These are phyloP conservation scores for Platanus orientalis DNA, from an alignment of 164 flowering plant genomes.

Conservation along the genomic window DNA sequence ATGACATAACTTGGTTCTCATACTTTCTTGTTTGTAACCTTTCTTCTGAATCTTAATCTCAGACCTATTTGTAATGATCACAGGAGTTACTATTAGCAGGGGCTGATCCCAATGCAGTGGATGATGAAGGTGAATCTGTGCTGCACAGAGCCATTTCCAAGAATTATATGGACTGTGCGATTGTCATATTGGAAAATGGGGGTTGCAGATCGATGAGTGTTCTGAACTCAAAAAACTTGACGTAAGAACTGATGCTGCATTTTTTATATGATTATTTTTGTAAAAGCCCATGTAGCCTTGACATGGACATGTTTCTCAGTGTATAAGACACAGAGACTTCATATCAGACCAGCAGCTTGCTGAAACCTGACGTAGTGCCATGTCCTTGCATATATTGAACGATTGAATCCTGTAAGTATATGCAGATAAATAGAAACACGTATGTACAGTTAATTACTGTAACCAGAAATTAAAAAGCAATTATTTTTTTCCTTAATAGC, in stretches of 20 bases:
- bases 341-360: neutral
- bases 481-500: too few species aligned
- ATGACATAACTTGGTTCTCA: neutral
- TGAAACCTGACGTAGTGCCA: neutral
- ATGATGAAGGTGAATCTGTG: slow-evolving; percentile 97
- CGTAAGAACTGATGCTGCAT: slow-evolving; percentile 48
- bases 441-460: too few species aligned
- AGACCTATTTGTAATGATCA: slow-evolving; percentile 13
- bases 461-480: too few species aligned
- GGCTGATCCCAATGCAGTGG: slow-evolving; percentile 97
- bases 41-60: slow-evolving; percentile 2
- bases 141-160: slow-evolving; percentile 88
- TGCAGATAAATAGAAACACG: neutral
- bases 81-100: slow-evolving; percentile 94
- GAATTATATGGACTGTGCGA: slow-evolving; percentile 91
- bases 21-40: slow-evolving; percentile 4
- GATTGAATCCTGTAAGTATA: neutral
- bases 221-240: slow-evolving; percentile 65
- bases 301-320: neutral
- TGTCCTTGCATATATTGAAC: neutral
- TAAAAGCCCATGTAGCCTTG: neutral
- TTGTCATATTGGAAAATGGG: slow-evolving; percentile 88
- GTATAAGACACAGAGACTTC: neutral
- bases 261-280: neutral
- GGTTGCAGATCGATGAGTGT: slow-evolving; percentile 89